Percentiles rank a stretch among this genome's conserved stretches.
Conservation (phyloP, 2,329 filamentous ascomycete genomes). For the Pyrenophora teres region DNA sequence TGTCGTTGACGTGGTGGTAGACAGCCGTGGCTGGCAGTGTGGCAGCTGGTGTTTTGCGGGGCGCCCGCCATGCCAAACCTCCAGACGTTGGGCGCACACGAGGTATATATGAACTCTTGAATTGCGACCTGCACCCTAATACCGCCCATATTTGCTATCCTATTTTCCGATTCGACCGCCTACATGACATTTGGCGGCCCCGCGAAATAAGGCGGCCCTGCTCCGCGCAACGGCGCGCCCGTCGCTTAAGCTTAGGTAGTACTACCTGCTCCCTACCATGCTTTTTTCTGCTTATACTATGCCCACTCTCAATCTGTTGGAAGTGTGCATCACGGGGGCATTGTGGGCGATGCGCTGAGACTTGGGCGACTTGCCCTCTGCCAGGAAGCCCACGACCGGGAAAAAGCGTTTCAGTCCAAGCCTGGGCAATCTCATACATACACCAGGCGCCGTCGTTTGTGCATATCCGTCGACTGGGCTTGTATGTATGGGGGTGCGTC, state of each 20-base stretch:
- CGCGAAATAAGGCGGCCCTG: conserved; percentile 4
- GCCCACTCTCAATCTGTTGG: too few relatives aligned
- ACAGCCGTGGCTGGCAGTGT: too few relatives aligned
- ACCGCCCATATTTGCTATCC: neutral
- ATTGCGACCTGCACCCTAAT: conserved; percentile 6
- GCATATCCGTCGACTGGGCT: too few relatives aligned
- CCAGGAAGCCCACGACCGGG: conserved; percentile 6
- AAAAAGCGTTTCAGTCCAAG: conserved; percentile 6
- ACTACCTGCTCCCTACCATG: too few relatives aligned
- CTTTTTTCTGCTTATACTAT: too few relatives aligned
- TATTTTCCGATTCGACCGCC: conserved; percentile 18
- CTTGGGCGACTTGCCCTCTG: neutral
- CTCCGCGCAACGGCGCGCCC: conserved; percentile 16
- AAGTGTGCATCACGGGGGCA: neutral
- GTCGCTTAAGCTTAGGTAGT: conserved; percentile 12
- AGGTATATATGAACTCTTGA: conserved; percentile 9
- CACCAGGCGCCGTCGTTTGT: too few relatives aligned
- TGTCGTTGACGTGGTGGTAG: too few relatives aligned
- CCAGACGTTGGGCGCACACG: conserved; percentile 8
- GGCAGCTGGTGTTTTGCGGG: conserved; percentile 5
- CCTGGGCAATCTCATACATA: neutral
- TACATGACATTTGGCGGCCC: conserved; percentile 12
- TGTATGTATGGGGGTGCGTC: too few relatives aligned
- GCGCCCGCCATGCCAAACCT: conserved; percentile 6
- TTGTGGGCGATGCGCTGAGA: neutral